phyloP scores from a whole-genome alignment of 208 protist genomes.

The Angomonas desouzai region DNA sequence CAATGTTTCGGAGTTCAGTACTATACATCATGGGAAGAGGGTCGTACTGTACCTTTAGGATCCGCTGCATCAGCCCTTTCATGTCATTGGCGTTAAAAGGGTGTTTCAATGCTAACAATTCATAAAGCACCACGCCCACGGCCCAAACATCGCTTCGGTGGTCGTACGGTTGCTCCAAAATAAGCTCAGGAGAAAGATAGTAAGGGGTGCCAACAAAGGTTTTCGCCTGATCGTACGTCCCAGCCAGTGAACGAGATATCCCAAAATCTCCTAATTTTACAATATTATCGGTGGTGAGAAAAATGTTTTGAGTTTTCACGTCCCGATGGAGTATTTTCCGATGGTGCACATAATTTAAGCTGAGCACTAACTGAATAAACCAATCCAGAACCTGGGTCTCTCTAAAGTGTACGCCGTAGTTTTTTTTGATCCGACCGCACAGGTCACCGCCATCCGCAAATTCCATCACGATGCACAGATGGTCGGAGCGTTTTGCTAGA shows the following conservation, averaged over 20 bases:
- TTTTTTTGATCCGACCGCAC: slow-evolving; percentile 70
- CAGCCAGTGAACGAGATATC: slow-evolving; percentile 86
- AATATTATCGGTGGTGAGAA: slow-evolving; percentile 82
- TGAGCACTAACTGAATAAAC: slow-evolving; percentile 88
- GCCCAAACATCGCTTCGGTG: slow-evolving; percentile 94
- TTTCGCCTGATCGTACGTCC: slow-evolving; percentile 89
- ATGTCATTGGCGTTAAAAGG: slow-evolving; percentile 89
- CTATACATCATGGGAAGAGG: slow-evolving; percentile 70
- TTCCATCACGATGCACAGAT: slow-evolving; percentile 93
- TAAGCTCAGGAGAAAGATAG: slow-evolving; percentile 92
- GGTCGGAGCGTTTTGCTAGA: slow-evolving; percentile 79
- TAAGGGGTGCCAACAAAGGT: slow-evolving; percentile 95
- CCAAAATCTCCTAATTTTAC: slow-evolving; percentile 94
- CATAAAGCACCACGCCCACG: slow-evolving; percentile 88
- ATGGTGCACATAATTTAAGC: slow-evolving; percentile 89
- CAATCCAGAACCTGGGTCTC: slow-evolving; percentile 86
- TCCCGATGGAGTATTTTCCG: slow-evolving; percentile 92
- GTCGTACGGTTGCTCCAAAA: slow-evolving; percentile 92
- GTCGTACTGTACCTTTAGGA: slow-evolving; percentile 84
- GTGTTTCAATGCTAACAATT: slow-evolving; percentile 81
- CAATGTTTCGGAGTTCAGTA: slow-evolving; percentile 68
- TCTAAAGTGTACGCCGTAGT: slow-evolving; percentile 70
- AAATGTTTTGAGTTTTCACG: slow-evolving; percentile 93
- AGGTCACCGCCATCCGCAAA: slow-evolving; percentile 89
- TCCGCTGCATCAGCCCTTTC: slow-evolving; percentile 86